Conservation (phyloP, 2,329 filamentous ascomycete species). For the Sporothrix phasma region DNA sequence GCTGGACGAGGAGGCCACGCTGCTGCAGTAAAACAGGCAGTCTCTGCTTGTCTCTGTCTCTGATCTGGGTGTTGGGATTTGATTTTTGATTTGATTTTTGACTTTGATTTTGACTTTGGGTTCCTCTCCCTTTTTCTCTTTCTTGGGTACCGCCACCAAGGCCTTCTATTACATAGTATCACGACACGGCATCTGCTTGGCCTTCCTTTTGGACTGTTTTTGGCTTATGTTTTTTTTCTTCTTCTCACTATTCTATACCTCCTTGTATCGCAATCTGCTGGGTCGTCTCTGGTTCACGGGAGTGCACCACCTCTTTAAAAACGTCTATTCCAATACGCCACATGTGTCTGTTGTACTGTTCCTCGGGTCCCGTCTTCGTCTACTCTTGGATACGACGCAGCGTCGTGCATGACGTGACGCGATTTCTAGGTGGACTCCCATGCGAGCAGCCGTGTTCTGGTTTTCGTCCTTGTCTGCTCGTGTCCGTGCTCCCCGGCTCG, state of each 20-base stretch:
- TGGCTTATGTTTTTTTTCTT: neutral
- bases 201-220: neutral
- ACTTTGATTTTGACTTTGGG: neutral
- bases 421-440: neutral
- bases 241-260: neutral
- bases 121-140: too few relatives aligned
- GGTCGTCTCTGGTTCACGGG: neutral
- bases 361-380: neutral
- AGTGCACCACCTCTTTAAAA: neutral
- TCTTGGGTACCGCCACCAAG: neutral
- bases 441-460: neutral
- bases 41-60: neutral
- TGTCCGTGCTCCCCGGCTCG: neutral
- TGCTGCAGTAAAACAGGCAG: conserved; percentile 37
- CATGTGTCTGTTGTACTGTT: neutral
- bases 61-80: too few relatives aligned
- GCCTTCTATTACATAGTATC: neutral
- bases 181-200: neutral
- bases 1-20: conserved; percentile 47
- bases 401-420: neutral
- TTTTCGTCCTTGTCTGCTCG: neutral
- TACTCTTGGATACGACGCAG: neutral
- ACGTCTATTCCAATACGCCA: neutral
- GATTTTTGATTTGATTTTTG: neutral
- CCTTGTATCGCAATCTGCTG: neutral